Evolutionary conservation across 2,329 filamentous ascomycete species (phyloP).

Genomic region (Rasamsonia emersonii): DNA sequence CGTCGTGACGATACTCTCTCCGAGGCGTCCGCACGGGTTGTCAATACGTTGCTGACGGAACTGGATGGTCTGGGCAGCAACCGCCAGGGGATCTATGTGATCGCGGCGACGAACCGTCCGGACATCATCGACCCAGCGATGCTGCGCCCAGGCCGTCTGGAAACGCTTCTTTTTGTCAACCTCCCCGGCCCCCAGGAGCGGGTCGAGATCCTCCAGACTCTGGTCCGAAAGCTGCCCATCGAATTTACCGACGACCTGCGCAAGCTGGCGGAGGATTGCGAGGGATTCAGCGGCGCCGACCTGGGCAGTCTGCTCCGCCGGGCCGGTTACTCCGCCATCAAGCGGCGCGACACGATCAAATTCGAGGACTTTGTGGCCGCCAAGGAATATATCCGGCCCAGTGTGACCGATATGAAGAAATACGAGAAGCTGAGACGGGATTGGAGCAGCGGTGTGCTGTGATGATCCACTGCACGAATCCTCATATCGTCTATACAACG

Average conservation of each 20-base stretch:
- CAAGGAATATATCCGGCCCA: constrained; percentile 34
- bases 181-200: constrained; percentile 70
- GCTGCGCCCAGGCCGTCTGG: constrained; percentile 81
- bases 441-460: constrained; percentile 28
- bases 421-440: constrained; percentile 48
- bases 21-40: constrained; percentile 78
- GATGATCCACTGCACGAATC: neutral
- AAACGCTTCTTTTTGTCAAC: constrained; percentile 82
- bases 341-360: constrained; percentile 39
- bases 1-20: constrained; percentile 68
- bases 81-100: constrained; percentile 81
- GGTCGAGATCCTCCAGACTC: constrained; percentile 72
- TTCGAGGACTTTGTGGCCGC: constrained; percentile 35
- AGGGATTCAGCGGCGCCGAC: constrained; percentile 68
- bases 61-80: constrained; percentile 71
- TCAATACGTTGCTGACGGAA: constrained; percentile 91
- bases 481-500: neutral
- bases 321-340: constrained; percentile 50
- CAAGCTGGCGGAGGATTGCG: constrained; percentile 61
- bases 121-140: constrained; percentile 97
- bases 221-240: constrained; percentile 44
- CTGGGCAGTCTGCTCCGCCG: constrained; percentile 50
- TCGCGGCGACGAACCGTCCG: constrained; percentile 88
- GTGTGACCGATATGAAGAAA: constrained; percentile 49
- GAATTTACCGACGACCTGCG: constrained; percentile 49